Percentiles rank a stretch among this genome's conserved stretches.
Evolutionary conservation across 2,329 filamentous ascomycete species (phyloP).

Genomic region (Verticillium zaregamsianum): DNA sequence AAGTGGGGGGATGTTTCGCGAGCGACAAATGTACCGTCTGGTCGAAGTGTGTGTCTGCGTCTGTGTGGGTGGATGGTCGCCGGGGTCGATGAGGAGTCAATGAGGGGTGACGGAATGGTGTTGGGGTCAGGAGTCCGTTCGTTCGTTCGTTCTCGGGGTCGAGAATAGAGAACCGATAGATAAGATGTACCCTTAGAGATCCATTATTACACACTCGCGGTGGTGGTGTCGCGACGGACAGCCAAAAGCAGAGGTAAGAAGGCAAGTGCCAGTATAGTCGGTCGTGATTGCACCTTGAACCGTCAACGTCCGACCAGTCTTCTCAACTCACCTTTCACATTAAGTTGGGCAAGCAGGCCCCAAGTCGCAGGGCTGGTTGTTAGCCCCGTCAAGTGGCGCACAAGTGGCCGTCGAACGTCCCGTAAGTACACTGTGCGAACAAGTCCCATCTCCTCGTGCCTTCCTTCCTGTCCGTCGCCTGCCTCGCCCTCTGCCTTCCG

Average conservation of each 20-base stretch:
- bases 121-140: background rate
- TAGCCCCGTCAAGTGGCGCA: background rate
- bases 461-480: too few relatives aligned
- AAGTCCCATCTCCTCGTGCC: background rate
- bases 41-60: background rate
- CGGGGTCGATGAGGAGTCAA: background rate
- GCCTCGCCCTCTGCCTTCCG: background rate
- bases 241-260: background rate
- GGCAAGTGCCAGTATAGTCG: background rate
- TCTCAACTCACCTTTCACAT: background rate
- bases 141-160: background rate
- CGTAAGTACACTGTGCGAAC: background rate
- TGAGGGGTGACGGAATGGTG: background rate
- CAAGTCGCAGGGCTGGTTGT: background rate
- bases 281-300: background rate
- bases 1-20: constrained; percentile 7
- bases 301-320: background rate
- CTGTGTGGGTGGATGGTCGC: background rate
- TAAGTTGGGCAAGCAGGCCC: background rate
- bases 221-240: too few relatives aligned
- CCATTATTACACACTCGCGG: too few relatives aligned
- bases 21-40: constrained; percentile 1
- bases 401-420: background rate
- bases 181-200: background rate
- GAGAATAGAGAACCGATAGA: too few relatives aligned